Base-by-base conservation (phyloP, 768 basidiomycete genomes). In the Paxillus involutus region DNA sequence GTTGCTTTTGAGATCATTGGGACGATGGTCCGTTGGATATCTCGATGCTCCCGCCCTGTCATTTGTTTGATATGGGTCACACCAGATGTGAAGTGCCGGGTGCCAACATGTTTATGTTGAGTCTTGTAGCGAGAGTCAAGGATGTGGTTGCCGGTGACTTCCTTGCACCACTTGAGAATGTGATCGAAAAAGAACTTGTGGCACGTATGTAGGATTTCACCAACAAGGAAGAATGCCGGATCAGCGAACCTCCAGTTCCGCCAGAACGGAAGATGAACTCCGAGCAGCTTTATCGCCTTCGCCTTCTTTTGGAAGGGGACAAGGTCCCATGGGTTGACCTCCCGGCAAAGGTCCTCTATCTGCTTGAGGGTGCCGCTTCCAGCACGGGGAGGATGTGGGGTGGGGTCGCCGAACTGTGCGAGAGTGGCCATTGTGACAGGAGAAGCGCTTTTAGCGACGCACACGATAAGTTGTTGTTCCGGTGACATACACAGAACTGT, bases 241-340 rank as follows among this genome's bases (percentile, higher is more conserved):
- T 45, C 26, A 6, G 44, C 17, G 5, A 45, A 45, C 14, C 19
- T 9, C 44, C 44, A 45, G 26, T 45, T n/a, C 26, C 13, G 17
- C 44, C 44, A 45, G 26, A 30, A 45, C 6, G 44, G 44, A 11
- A 21, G 13, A 29, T 45, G 24, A 14, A 45, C 24, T 6, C 44
- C 26, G 30, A 21, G 17, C 14, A 45, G 4, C 6, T 26, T 16
- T 5, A 12, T 16, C 14, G 44, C 21, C 26, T 45, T 45, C 13
- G 24, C 44, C 26, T 21, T 16, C 32, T 16, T 29, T 17, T 61
- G 53, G 59, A 68, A 74, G 2, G 44, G 41, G 11, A 56, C 43
- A 9, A 74, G 35, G 35, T 70, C 52, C 61, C 59, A 61, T 17
- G 67, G 67, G 49, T 68, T 44, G 4, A 58, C 53, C 11, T 42